phyloP scores from a whole-genome alignment of 768 basidiomycete species.

The Vishniacozyma victoriae region DNA sequence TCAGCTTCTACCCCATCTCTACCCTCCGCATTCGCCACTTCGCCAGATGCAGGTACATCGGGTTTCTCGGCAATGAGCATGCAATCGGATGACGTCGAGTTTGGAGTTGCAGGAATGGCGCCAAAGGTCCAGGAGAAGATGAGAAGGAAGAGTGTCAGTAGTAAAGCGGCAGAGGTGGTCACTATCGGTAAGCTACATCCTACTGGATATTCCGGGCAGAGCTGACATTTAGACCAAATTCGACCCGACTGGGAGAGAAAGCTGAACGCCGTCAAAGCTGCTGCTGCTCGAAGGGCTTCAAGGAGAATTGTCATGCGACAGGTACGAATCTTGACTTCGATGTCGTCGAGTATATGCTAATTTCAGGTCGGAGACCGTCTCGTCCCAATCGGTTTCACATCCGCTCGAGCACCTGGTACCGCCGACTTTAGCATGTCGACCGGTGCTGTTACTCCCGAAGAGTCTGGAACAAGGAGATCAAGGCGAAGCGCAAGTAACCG shows the following conservation, averaged over 20 bases:
- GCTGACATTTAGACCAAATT: constrained; percentile 66
- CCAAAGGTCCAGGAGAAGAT: constrained; percentile 40
- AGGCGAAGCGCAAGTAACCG: constrained; percentile 60
- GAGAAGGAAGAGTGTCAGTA: constrained; percentile 74
- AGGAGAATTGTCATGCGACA: constrained; percentile 97
- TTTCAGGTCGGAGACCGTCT: constrained; percentile 78
- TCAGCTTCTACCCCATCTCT: constrained; percentile 3
- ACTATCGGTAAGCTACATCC: constrained; percentile 62
- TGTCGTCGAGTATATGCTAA: background rate
- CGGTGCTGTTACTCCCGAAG: constrained; percentile 50
- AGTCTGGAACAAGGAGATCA: constrained; percentile 52
- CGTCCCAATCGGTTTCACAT: constrained; percentile 93
- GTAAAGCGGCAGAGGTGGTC: constrained; percentile 82
- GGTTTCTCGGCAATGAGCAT: constrained; percentile 28
- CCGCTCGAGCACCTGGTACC: constrained; percentile 51
- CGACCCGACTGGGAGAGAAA: constrained; percentile 98
- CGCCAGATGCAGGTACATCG: constrained; percentile 23
- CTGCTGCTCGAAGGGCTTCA: constrained; percentile 92
- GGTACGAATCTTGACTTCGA: constrained; percentile 14
- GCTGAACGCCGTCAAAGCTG: constrained; percentile 84
- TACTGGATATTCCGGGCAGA: background rate
- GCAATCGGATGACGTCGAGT: constrained; percentile 22
- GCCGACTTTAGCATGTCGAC: constrained; percentile 44
- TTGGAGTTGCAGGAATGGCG: constrained; percentile 32
- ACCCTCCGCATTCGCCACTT: constrained; percentile 21